A percentile compares a stretch with the other conserved stretches of the same genome.
These are phyloP conservation scores for Cymbomonas tetramitiformis DNA, from an alignment of 139 green algal genomes.

Conservation along the genomic window DNA sequence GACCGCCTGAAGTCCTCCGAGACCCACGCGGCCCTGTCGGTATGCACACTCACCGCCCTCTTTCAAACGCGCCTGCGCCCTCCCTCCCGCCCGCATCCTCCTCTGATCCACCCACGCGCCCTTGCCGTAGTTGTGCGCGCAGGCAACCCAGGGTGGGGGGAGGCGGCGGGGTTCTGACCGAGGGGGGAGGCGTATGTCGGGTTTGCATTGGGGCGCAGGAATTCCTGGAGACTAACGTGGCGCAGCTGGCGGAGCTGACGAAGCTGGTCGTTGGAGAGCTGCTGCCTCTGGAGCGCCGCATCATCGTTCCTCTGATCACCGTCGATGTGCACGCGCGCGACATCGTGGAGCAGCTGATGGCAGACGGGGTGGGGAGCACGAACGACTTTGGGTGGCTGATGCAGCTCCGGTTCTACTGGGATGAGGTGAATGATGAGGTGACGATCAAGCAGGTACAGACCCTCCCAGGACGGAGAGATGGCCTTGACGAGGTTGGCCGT, in stretches of 20 bases:
- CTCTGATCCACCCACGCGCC: too few relatives aligned
- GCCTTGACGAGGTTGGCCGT: too few relatives aligned
- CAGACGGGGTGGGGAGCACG: constrained; percentile 27
- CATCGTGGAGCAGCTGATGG: constrained; percentile 48
- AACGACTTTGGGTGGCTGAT: constrained; percentile 76
- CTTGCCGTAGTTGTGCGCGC: too few relatives aligned
- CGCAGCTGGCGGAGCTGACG: constrained; percentile 38
- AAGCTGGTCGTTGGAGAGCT: constrained; percentile 25
- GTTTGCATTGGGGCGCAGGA: too few relatives aligned
- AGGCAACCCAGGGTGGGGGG: too few relatives aligned
- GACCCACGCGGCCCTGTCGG: constrained; percentile 22
- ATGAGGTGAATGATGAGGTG: constrained; percentile 24
- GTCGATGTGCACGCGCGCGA: constrained; percentile 71
- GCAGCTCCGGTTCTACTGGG: constrained; percentile 60
- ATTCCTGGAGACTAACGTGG: constrained; percentile 39
- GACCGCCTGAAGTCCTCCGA: constrained; percentile 23
- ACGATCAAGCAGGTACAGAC: constrained; percentile 55
- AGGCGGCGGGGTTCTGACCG: too few relatives aligned
- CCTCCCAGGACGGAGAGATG: too few relatives aligned
- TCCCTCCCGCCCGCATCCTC: too few relatives aligned
- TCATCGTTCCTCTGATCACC: constrained; percentile 65
- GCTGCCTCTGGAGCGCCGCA: constrained; percentile 39
- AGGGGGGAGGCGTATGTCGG: too few relatives aligned
- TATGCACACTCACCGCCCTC: too few relatives aligned
- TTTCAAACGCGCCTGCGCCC: too few relatives aligned